These are phyloP conservation scores for Fraxinus floribunda DNA, from an alignment of 305 asterid genomes.

Conservation along the genomic window DNA sequence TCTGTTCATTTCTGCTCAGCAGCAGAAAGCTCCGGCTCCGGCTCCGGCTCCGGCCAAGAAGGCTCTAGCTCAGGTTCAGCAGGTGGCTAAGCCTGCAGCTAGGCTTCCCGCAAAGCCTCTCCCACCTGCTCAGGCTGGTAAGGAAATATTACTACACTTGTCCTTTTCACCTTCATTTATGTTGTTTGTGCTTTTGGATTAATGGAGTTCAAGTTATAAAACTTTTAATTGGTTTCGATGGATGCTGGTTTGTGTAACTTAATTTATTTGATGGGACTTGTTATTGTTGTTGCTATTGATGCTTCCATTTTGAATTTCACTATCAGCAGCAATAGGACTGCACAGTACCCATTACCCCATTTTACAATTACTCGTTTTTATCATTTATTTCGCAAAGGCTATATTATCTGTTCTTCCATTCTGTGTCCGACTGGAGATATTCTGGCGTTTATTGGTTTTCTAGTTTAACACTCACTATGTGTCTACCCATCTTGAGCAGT, in stretches of 20 bases:
- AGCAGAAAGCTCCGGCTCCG: constrained; percentile 32
- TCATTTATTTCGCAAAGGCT: background rate
- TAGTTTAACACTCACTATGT: background rate
- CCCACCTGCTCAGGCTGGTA: constrained; percentile 55
- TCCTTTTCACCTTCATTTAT: background rate
- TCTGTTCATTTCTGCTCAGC: constrained; percentile 52
- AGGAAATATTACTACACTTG: background rate
- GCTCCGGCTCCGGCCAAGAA: background rate
- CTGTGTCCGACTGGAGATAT: background rate
- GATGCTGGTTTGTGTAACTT: background rate
- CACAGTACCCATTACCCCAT: background rate
- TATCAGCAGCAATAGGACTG: background rate
- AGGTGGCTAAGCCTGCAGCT: constrained; percentile 30
- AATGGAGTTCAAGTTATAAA: background rate
- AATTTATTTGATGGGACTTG: background rate
- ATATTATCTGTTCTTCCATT: background rate
- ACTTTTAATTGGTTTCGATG: background rate
- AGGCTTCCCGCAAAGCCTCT: constrained; percentile 59
- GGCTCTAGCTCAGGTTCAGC: constrained; percentile 15
- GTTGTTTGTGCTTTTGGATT: background rate
- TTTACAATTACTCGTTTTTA: background rate
- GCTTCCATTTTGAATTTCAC: background rate
- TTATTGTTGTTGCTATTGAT: background rate
- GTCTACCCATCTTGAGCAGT: constrained; percentile 28
- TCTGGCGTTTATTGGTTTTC: background rate